Evolutionary conservation across 108 stramenopile genomes (phyloP).

Genomic region (Cyclotella cryptica): DNA sequence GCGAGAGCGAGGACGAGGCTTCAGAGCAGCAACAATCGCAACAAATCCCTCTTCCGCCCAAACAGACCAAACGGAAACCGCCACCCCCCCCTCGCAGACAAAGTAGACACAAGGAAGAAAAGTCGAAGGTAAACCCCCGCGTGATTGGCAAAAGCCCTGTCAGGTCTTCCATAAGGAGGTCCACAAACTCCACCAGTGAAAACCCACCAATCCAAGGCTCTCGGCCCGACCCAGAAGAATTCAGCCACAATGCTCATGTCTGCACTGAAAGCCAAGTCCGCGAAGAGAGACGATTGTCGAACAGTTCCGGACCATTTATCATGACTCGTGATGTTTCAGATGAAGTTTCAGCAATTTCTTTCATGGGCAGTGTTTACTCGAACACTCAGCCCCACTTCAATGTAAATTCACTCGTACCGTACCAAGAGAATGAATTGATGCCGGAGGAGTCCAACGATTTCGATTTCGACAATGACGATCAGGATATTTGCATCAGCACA

Average conservation of each 20-base stretch:
- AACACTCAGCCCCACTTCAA: constrained; percentile 12
- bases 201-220: too few relatives aligned
- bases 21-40: not conserved
- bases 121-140: constrained; percentile 7
- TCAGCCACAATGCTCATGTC: not conserved
- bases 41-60: not conserved
- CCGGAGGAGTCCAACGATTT: not conserved
- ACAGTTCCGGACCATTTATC: not conserved
- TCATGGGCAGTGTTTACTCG: constrained; percentile 21
- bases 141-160: constrained; percentile 11
- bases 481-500: constrained; percentile 14
- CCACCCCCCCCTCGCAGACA: constrained; percentile 17
- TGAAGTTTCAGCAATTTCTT: constrained; percentile 36
- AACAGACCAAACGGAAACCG: constrained; percentile 5
- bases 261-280: constrained; percentile 7
- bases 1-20: constrained; percentile 5
- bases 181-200: not conserved
- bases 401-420: not conserved
- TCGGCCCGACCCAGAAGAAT: constrained; percentile 27
- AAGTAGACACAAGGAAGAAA: constrained; percentile 2
- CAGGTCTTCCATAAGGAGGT: not conserved
- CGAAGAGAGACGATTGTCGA: not conserved
- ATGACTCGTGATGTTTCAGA: constrained; percentile 23
- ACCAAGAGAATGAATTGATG: not conserved
- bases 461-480: constrained; percentile 22